Evolutionary conservation across 345 rosid species (phyloP).

Genomic region (Pistacia atlantica): DNA sequence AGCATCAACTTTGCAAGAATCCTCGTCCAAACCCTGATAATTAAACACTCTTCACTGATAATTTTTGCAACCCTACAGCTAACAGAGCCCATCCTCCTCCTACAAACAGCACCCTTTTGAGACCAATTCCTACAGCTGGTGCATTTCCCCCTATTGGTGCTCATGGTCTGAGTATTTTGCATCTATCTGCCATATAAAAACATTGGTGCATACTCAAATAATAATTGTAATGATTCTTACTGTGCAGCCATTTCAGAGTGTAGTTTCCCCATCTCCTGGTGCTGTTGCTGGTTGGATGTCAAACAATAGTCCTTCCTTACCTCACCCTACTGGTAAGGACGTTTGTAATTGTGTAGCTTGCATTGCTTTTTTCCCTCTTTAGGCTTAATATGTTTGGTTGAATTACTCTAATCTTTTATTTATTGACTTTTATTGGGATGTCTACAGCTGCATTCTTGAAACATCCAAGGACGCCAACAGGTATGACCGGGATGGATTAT

Average conservation of each 20-base stretch:
- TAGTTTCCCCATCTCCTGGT: constrained; percentile 61
- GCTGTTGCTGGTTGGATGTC: constrained; percentile 86
- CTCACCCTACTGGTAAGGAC: no score
- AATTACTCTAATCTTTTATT: no score
- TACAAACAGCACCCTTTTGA: constrained; percentile 1
- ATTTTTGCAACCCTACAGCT: constrained; percentile 49
- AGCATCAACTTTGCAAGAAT: constrained; percentile 93
- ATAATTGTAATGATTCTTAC: constrained; percentile 9
- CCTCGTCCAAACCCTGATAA: constrained; percentile 92
- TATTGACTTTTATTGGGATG: no score
- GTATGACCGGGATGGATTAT: no score
- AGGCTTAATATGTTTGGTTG: no score
- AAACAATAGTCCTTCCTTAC: constrained; percentile 45
- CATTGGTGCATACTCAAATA: constrained; percentile 11
- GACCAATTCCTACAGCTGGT: constrained; percentile 72
- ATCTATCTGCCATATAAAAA: constrained; percentile 3
- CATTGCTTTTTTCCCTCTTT: no score
- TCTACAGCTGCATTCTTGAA: no score
- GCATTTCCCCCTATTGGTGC: constrained; percentile 80
- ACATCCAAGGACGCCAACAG: no score
- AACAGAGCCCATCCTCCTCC: not conserved
- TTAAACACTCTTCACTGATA: constrained; percentile 86
- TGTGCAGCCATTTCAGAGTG: constrained; percentile 78
- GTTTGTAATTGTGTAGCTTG: no score
- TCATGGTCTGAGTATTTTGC: constrained; percentile 59